Evolutionary conservation across 2,329 filamentous ascomycete genomes (phyloP).

Genomic region (Clarireedia paspali): DNA sequence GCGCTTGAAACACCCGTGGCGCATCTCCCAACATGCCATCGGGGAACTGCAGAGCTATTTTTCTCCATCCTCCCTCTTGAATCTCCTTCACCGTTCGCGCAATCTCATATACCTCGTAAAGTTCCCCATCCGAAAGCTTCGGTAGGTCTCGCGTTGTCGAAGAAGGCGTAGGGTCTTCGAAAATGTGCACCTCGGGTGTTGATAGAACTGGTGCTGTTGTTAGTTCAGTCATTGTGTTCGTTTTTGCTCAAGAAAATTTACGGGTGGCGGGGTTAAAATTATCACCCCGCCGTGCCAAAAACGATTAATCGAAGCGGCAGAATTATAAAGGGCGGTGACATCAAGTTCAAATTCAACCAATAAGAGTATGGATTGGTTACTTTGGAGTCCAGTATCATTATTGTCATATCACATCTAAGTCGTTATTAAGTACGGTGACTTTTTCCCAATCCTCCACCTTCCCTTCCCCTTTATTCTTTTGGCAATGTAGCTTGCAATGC

Average conservation of each 20-base stretch:
- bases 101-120: slow-evolving; percentile 77
- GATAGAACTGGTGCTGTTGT: slow-evolving; percentile 50
- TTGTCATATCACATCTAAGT: too few relatives aligned
- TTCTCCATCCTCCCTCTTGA: slow-evolving; percentile 58
- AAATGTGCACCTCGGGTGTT: slow-evolving; percentile 52
- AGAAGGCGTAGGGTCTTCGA: slow-evolving; percentile 40
- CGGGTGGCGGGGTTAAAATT: slow-evolving; percentile 5
- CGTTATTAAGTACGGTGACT: too few relatives aligned
- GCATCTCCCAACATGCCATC: slow-evolving; percentile 88
- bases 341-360: too few relatives aligned
- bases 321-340: not conserved
- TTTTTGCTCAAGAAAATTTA: slow-evolving; percentile 10
- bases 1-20: slow-evolving; percentile 64
- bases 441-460: too few relatives aligned
- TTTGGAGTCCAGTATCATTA: too few relatives aligned
- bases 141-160: not conserved
- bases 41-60: slow-evolving; percentile 90
- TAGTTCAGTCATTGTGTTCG: slow-evolving; percentile 5
- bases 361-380: too few relatives aligned
- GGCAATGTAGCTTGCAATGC: not conserved
- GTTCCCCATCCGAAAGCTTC: slow-evolving; percentile 50
- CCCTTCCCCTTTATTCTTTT: not conserved
- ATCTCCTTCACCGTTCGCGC: slow-evolving; percentile 72
- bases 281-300: not conserved
- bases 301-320: not conserved